Base-by-base conservation (phyloP, 2,329 filamentous ascomycete species). In the Akanthomyces muscarius region DNA sequence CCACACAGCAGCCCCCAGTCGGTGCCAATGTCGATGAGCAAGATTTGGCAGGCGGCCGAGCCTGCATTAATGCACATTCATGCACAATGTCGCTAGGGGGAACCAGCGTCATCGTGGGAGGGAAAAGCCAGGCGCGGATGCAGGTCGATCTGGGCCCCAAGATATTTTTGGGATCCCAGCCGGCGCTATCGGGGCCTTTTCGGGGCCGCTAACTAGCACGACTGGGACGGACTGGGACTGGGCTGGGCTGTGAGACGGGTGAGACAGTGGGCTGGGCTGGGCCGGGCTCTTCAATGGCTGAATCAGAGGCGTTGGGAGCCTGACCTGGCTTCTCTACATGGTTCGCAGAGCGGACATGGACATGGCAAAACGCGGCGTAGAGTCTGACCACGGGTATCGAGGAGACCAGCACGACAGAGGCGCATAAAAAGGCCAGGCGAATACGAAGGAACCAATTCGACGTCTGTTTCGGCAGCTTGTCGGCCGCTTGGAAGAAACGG, bases 21-120 rank as follows among this genome's bases (percentile, higher is more conserved):
- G 38, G n/a, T 18, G 45, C 13, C 38, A 41, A 10, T n/a, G 16
- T 55, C 55, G 55, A 58, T 58, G 28, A 13, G 25, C 28, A 42
- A 55, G 41, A 62, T 55, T 61, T 53, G 58, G 54, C 48, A 50
- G 30, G 50, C 59, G 51, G 42, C 51, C 51, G 30, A 55, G 59
- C 57, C 44, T 62, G 59, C 59, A 62, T 47, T 30, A 48, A 62
- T 33, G 59, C 51, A 53, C 38, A 41, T 36, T 42, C 58, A 61
- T 61, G 58, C 58, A 61, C 58, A 61, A 54, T 48, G 5, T 13
- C 21, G 36, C 11, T 36, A 42, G 33, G n/a, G 25, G 8, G 41
- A 45, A 18, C 25, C 25, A 18, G 28, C 28, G 51, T 18, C 51
- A 53, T 38, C 51, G 51, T 53, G 51, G 51, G 30, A 23, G 50